These are phyloP conservation scores for Candida krabiensis DNA, from an alignment of 805 yeast genomes.

Conservation along the genomic window DNA sequence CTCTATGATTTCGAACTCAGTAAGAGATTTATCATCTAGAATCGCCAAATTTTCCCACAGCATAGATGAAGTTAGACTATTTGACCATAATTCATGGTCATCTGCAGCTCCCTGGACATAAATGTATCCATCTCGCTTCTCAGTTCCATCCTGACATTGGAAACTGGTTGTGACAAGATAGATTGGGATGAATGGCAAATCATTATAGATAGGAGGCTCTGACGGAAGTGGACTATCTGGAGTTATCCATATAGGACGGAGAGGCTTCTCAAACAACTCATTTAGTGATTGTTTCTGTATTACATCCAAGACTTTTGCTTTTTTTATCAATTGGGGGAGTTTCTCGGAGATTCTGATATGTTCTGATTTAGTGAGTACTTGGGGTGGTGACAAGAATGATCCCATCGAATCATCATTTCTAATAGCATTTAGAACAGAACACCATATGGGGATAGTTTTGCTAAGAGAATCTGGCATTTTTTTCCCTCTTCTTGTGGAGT, in stretches of 20 bases:
- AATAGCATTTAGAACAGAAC: slow-evolving; percentile 13
- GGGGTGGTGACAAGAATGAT: slow-evolving; percentile 46
- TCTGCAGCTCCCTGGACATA: slow-evolving; percentile 95
- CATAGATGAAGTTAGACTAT: slow-evolving; percentile 48
- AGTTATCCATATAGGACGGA: slow-evolving; percentile 69
- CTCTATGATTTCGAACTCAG: slow-evolving; percentile 32
- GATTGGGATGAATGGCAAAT: slow-evolving; percentile 37
- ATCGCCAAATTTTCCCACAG: slow-evolving; percentile 52
- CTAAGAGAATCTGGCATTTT: slow-evolving; percentile 82
- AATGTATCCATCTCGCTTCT: slow-evolving; percentile 44
- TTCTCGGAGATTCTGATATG: slow-evolving; percentile 45
- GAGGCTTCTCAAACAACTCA: slow-evolving; percentile 38
- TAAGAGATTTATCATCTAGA: slow-evolving; percentile 20
- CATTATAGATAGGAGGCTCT: slow-evolving; percentile 19
- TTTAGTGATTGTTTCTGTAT: slow-evolving; percentile 1
- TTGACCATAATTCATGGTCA: slow-evolving; percentile 87
- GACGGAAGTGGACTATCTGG: slow-evolving; percentile 42
- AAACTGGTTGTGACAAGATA: slow-evolving; percentile 63
- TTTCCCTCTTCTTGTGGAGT: slow-evolving; percentile 85
- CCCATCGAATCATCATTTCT: background rate
- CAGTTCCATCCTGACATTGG: slow-evolving; percentile 58
- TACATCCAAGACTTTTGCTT: slow-evolving; percentile 29
- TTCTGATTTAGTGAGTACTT: slow-evolving; percentile 60
- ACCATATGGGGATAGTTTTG: slow-evolving; percentile 88
- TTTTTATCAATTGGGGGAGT: slow-evolving; percentile 49